Conservation (phyloP, 2,329 filamentous ascomycete genomes). For the Alternaria triticina region DNA sequence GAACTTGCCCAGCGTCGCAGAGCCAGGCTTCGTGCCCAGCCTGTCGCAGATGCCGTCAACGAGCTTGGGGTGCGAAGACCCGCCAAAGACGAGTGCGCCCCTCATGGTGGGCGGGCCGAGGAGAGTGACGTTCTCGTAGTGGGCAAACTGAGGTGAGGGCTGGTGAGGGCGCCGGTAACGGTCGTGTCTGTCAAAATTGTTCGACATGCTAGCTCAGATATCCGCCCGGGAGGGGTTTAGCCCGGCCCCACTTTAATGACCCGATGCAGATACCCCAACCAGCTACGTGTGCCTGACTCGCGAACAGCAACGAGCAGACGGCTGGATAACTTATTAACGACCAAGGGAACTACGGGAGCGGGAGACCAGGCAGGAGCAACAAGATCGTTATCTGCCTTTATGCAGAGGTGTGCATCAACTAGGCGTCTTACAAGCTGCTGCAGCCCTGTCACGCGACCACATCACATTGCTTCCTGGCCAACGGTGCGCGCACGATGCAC, state of each 20-base stretch:
- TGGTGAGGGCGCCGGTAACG: slow-evolving; percentile 14
- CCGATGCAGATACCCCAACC: slow-evolving; percentile 1
- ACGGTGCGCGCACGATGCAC: slow-evolving; percentile 38
- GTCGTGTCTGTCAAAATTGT: slow-evolving; percentile 31
- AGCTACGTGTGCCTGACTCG: slow-evolving; percentile 13
- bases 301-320: neutral
- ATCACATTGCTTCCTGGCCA: slow-evolving; percentile 22
- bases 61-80: slow-evolving; percentile 68
- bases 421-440: slow-evolving; percentile 29
- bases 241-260: slow-evolving; percentile 5
- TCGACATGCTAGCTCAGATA: slow-evolving; percentile 24
- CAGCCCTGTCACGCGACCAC: slow-evolving; percentile 43
- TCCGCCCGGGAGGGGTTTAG: slow-evolving; percentile 10
- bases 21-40: slow-evolving; percentile 65
- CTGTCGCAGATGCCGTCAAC: slow-evolving; percentile 71
- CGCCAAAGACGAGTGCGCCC: slow-evolving; percentile 71
- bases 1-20: slow-evolving; percentile 69
- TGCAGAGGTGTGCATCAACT: slow-evolving; percentile 6
- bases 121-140: slow-evolving; percentile 37
- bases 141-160: slow-evolving; percentile 27
- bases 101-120: slow-evolving; percentile 61
- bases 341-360: neutral
- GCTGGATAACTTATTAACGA: neutral
- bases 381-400: slow-evolving; percentile 8
- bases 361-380: neutral